A percentile compares a stretch with the other conserved stretches of the same genome.
phyloP scores from a whole-genome alignment of 108 stramenopile species.

The Cyclotella cryptica region DNA sequence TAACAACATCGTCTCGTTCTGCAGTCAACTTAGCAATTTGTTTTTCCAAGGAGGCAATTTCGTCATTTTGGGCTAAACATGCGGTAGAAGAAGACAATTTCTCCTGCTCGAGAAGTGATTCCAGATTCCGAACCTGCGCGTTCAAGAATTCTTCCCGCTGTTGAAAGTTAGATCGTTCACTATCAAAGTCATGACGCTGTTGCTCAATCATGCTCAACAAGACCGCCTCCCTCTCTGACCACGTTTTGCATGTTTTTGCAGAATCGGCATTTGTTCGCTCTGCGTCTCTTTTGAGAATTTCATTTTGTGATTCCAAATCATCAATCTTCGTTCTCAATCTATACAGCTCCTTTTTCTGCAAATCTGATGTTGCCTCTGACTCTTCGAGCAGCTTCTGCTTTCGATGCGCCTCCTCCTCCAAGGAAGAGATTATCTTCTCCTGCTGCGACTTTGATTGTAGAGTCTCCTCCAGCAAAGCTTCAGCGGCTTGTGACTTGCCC shows the following conservation, averaged over 20 bases:
- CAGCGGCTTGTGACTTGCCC: neutral
- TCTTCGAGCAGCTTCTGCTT: slow-evolving; percentile 9
- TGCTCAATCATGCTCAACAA: slow-evolving; percentile 5
- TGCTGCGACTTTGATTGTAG: slow-evolving; percentile 11
- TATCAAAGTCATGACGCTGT: slow-evolving; percentile 12
- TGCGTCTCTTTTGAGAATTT: neutral
- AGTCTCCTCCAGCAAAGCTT: slow-evolving; percentile 12
- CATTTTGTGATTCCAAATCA: slow-evolving; percentile 3
- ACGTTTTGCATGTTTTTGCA: neutral
- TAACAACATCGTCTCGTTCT: neutral
- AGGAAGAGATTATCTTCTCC: neutral
- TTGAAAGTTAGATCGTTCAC: neutral
- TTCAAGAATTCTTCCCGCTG: neutral
- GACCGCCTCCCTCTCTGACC: neutral
- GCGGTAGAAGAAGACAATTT: too few relatives aligned
- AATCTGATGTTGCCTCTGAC: slow-evolving; percentile 6
- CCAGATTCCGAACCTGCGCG: too few relatives aligned
- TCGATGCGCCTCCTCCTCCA: slow-evolving; percentile 8
- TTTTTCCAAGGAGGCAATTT: neutral
- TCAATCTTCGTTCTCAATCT: neutral
- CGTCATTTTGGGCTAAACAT: too few relatives aligned
- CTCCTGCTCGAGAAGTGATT: too few relatives aligned
- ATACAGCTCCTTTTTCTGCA: slow-evolving; percentile 6
- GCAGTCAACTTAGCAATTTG: neutral
- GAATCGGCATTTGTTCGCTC: neutral